Percentiles rank a stretch among this genome's conserved stretches.
Evolutionary conservation across 2,329 filamentous ascomycete species (phyloP).

Genomic region (Akanthomyces dipterigenus): DNA sequence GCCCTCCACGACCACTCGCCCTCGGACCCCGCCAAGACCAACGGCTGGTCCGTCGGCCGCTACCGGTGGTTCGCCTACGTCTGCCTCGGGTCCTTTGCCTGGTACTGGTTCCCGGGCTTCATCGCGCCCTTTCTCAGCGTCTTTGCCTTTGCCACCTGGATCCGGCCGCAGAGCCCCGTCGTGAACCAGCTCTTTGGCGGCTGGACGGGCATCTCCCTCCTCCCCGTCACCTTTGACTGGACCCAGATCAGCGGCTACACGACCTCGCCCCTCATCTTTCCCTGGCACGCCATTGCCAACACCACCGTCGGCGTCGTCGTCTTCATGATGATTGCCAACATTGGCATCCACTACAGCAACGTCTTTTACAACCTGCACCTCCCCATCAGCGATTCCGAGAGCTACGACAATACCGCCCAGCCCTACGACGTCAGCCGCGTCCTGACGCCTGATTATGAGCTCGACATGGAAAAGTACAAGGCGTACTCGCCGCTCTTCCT

Average conservation of each 20-base stretch:
- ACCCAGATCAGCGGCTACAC: constrained; percentile 35
- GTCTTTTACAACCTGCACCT: constrained; percentile 43
- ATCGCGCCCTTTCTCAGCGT: constrained; percentile 43
- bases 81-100: constrained; percentile 36
- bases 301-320: constrained; percentile 38
- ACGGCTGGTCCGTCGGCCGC: constrained; percentile 38
- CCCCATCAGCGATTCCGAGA: constrained; percentile 46
- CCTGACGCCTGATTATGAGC: constrained; percentile 38
- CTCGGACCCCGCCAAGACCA: constrained; percentile 32
- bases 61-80: constrained; percentile 41
- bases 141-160: constrained; percentile 51
- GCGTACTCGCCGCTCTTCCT: constrained; percentile 49
- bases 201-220: constrained; percentile 44
- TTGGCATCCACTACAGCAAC: constrained; percentile 41
- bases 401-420: constrained; percentile 49
- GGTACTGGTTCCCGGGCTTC: constrained; percentile 49
- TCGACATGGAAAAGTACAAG: constrained; percentile 43
- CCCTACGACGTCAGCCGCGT: constrained; percentile 46
- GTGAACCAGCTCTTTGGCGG: constrained; percentile 52
- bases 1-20: constrained; percentile 36
- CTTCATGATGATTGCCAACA: constrained; percentile 36
- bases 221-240: constrained; percentile 48
- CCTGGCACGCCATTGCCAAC: constrained; percentile 39
- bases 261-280: constrained; percentile 33
- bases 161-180: constrained; percentile 45